These are phyloP conservation scores for Gentiana straminea DNA, from an alignment of 257 asterid species.

Conservation along the genomic window DNA sequence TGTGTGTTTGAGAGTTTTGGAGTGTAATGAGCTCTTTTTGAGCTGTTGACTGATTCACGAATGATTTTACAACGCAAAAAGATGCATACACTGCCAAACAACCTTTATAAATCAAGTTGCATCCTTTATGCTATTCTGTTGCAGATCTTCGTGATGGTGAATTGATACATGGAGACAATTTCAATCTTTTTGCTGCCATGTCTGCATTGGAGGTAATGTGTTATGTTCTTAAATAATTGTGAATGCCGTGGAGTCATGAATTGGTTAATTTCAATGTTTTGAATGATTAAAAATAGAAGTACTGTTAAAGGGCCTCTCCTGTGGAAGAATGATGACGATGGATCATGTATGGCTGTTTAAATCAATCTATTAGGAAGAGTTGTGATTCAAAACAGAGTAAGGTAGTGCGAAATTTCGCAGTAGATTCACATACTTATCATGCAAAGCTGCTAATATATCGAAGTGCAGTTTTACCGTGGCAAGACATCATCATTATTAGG, in stretches of 20 bases:
- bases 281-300: background rate
- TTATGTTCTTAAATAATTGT: background rate
- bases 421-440: too few relatives aligned
- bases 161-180: slow-evolving; percentile 76
- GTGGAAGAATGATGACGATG: too few relatives aligned
- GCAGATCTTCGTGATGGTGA: slow-evolving; percentile 85
- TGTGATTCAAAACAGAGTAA: too few relatives aligned
- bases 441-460: too few relatives aligned
- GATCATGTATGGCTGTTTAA: too few relatives aligned
- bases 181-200: slow-evolving; percentile 97
- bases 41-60: background rate
- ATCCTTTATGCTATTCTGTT: background rate
- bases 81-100: too few relatives aligned
- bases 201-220: slow-evolving; percentile 92
- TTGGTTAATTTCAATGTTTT: background rate
- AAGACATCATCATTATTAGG: too few relatives aligned
- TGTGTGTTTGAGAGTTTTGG: background rate
- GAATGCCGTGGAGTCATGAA: background rate
- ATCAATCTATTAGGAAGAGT: too few relatives aligned
- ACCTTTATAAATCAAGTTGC: background rate
- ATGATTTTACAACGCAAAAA: background rate
- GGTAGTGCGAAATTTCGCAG: too few relatives aligned
- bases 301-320: too few relatives aligned
- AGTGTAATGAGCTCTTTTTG: background rate
- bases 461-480: too few relatives aligned